Percentiles rank a stretch among this genome's conserved stretches.
Evolutionary conservation across 1,284 basidiomycete genomes (phyloP).

Genomic region (Puccinia sorghi): DNA sequence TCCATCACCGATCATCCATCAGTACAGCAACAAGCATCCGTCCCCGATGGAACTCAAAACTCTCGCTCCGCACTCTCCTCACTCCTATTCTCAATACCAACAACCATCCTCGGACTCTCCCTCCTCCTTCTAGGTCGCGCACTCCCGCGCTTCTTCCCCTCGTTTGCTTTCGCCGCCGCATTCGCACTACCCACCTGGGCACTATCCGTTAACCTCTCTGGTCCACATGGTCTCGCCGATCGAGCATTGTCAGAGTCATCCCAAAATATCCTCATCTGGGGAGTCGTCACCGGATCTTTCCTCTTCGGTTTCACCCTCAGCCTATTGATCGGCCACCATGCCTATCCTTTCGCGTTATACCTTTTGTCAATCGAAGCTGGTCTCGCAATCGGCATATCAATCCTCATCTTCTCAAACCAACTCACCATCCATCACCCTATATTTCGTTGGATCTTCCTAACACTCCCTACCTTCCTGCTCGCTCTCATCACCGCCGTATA

Average conservation of each 20-base stretch:
- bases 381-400: constrained; percentile 15
- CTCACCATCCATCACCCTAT: constrained; percentile 3
- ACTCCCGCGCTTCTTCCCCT: not conserved
- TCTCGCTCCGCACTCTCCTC: constrained; percentile 20
- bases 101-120: not conserved
- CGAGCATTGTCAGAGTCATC: not conserved
- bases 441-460: constrained; percentile 12
- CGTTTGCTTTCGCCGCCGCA: not conserved
- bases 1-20: not conserved
- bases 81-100: constrained; percentile 5
- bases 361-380: constrained; percentile 23
- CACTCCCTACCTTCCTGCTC: not conserved
- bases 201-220: constrained; percentile 9
- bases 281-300: constrained; percentile 3
- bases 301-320: constrained; percentile 15
- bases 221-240: not conserved
- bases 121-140: constrained; percentile 7
- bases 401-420: constrained; percentile 14
- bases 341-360: not conserved
- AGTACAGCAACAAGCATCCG: not conserved
- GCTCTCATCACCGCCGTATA: not conserved
- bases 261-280: constrained; percentile 27
- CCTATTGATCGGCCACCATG: not conserved
- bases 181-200: constrained; percentile 17
- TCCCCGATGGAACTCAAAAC: constrained; percentile 1